Base-by-base conservation (phyloP, 139 green algal genomes). In the Edaphochlamys debaryana region DNA sequence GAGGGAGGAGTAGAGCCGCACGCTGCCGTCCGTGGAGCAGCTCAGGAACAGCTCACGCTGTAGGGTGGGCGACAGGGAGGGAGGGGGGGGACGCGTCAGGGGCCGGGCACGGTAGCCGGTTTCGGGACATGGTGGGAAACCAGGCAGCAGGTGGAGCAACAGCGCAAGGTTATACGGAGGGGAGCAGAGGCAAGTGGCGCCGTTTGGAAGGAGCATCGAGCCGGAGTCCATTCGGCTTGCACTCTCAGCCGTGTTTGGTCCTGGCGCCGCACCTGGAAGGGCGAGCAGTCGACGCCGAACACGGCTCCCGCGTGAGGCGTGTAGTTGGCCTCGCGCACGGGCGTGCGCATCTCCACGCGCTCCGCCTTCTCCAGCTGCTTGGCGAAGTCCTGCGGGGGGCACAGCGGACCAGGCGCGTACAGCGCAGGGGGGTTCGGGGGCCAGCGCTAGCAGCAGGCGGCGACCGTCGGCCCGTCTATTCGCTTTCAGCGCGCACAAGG, bases 1-100 rank as follows among this genome's bases (percentile, higher is more conserved):
- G 54, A 93, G 85, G 22, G 79, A 56, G n/a, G 86, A 87, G 82
- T 92, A 91, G 34, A 94, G 45, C 4, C 80, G 88, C 66, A 93
- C 50, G 41, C 62, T 88, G 78, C 91, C 91, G 76, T 95, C 92
- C 7, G 83, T 85, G n/a, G 90, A 90, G 62, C 67, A 74, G 23
- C 78, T 87, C 32, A 93, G 58, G 67, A 89, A 88, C 36, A 94
- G 77, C 67, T 91, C 86, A 20, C 82, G 81, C 87, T 93, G 77
- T 36, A 37, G 25, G 23, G 4, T 11, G 34, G 58, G 0, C 22
- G 54, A 63, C 15, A 29, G 54, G 54, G 54, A n/a, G n/a, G n/a
- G n/a, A n/a, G n/a, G n/a, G n/a, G n/a, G n/a, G n/a, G n/a, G n/a
- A n/a, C n/a, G n/a, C n/a, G n/a, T n/a, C n/a, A n/a, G n/a, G 34